Conservation (phyloP, 192 early-diverging fungal species). For the Linnemannia schmuckeri region DNA sequence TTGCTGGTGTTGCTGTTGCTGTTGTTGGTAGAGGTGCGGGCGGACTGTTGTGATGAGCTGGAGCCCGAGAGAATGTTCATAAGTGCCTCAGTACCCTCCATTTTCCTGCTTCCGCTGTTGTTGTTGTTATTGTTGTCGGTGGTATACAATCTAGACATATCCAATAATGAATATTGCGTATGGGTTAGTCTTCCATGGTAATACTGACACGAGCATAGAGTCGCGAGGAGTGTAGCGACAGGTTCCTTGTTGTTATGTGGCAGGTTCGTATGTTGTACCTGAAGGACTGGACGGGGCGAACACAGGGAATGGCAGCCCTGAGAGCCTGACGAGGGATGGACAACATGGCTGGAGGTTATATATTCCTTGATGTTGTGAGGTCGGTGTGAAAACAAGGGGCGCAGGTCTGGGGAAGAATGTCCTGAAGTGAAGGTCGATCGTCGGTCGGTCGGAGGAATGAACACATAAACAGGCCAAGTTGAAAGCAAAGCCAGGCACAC, state of each 20-base stretch:
- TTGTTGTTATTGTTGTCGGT: conserved; percentile 22
- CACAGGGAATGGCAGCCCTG: conserved; percentile 16
- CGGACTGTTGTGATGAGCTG: neutral
- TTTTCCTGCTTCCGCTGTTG: conserved; percentile 9
- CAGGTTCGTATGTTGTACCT: conserved; percentile 25
- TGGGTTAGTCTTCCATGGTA: neutral
- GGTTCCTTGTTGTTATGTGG: neutral
- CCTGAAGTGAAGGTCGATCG: neutral
- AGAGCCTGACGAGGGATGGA: conserved; percentile 44
- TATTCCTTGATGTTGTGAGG: neutral
- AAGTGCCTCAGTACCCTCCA: conserved; percentile 31
- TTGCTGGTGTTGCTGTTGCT: conserved; percentile 11
- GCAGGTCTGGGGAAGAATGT: neutral
- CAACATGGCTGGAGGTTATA: conserved; percentile 24
- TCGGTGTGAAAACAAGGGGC: neutral
- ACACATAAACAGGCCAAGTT: neutral
- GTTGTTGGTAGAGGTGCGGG: conserved; percentile 11
- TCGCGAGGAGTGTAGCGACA: neutral
- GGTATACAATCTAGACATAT: conserved; percentile 26
- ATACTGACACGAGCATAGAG: neutral
- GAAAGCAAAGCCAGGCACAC: neutral
- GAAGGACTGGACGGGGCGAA: conserved; percentile 24
- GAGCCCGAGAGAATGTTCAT: conserved; percentile 38
- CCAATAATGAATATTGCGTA: neutral
- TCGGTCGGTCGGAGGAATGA: conserved; percentile 7